A percentile compares a stretch with the other conserved stretches of the same genome.
Conservation (phyloP, 441 rosid species). For the Brassica hybrid region DNA sequence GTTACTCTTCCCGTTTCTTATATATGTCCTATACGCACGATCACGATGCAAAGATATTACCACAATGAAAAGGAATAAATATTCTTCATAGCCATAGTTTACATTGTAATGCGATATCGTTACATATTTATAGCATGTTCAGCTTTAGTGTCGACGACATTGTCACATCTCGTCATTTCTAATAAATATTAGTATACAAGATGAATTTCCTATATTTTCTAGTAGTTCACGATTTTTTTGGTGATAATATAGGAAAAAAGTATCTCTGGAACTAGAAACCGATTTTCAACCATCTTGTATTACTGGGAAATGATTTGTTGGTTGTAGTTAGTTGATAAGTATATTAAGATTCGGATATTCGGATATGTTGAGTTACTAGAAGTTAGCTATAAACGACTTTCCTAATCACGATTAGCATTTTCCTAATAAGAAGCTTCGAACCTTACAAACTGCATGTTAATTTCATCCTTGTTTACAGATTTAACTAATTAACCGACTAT, state of each 20-base stretch:
- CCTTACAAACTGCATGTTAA: neutral
- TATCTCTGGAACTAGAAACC: neutral
- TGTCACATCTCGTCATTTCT: neutral
- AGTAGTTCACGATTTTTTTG: neutral
- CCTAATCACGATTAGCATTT: neutral
- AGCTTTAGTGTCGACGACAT: neutral
- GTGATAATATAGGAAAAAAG: neutral
- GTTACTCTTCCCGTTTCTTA: constrained; percentile 68
- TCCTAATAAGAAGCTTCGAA: constrained; percentile 7
- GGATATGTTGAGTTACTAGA: neutral
- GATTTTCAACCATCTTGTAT: neutral
- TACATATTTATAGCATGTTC: too few relatives aligned
- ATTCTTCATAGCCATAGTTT: too few relatives aligned
- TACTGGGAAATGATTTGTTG: neutral
- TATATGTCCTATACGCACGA: constrained; percentile 55
- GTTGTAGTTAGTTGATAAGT: neutral
- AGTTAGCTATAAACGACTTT: neutral
- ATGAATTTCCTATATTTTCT: neutral
- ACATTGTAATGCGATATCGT: neutral
- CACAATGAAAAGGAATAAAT: too few relatives aligned
- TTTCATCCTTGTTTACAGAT: neutral
- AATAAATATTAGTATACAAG: neutral
- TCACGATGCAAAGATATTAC: too few relatives aligned
- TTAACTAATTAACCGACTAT: neutral
- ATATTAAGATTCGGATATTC: neutral